These are phyloP conservation scores for Limnanthes douglasii DNA, from an alignment of 345 rosid genomes.

Conservation along the genomic window DNA sequence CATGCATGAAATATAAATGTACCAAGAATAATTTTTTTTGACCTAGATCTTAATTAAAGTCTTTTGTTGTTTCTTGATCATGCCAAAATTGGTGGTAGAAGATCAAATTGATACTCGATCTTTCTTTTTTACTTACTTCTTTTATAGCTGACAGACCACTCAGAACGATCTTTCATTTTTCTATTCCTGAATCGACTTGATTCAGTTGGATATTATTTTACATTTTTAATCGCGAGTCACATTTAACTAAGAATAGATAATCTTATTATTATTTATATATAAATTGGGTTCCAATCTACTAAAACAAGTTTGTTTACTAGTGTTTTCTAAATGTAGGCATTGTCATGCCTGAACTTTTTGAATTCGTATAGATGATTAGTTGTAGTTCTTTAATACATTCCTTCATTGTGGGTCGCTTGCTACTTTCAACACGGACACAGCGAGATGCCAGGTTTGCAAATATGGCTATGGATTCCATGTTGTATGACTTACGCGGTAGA, in stretches of 20 bases:
- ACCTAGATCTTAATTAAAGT: neutral
- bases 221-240: no score
- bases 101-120: slow-evolving; percentile 1
- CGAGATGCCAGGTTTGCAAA: slow-evolving; percentile 88
- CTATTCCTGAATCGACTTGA: neutral
- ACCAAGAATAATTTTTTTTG: no score
- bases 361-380: slow-evolving; percentile 48
- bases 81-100: no score
- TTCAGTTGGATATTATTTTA: neutral
- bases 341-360: slow-evolving; percentile 45
- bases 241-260: no score
- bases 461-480: slow-evolving; percentile 71
- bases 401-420: slow-evolving; percentile 73
- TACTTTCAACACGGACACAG: slow-evolving; percentile 75
- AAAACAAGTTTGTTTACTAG: slow-evolving; percentile 11
- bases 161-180: neutral
- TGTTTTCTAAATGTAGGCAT: slow-evolving; percentile 38
- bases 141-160: slow-evolving; percentile 1
- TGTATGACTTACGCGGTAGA: slow-evolving; percentile 49
- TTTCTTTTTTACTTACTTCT: neutral
- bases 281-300: slow-evolving; percentile 10
- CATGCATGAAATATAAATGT: no score
- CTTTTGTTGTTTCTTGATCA: no score
- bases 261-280: slow-evolving; percentile 8
- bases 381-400: slow-evolving; percentile 83